These are phyloP conservation scores for Chalciporus piperatoides DNA, from an alignment of 1,284 basidiomycete genomes.

Conservation along the genomic window DNA sequence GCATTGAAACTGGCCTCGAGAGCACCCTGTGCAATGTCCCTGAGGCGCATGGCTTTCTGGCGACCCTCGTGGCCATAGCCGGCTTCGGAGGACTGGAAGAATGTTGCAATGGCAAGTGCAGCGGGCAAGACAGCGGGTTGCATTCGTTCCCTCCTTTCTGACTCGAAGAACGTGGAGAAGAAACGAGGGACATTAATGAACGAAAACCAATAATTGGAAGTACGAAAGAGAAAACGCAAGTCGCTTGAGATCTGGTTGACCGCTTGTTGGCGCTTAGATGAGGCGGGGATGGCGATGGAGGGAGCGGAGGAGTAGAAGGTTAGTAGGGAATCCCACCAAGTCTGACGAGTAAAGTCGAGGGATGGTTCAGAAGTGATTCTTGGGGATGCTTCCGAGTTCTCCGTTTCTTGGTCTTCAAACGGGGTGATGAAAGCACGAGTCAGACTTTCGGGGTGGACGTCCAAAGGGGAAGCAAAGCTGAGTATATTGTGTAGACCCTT, in stretches of 20 bases:
- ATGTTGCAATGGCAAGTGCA: conserved; percentile 62
- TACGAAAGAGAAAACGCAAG: conserved; percentile 60
- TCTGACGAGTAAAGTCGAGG: conserved; percentile 60
- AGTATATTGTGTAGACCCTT: conserved; percentile 20
- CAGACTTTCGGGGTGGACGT: conserved; percentile 1
- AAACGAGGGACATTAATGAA: conserved; percentile 70
- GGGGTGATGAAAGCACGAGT: conserved; percentile 9
- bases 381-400: conserved; percentile 21
- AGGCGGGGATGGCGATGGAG: conserved; percentile 34
- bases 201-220: conserved; percentile 67
- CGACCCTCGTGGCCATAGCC: conserved; percentile 48
- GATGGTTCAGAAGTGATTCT: conserved; percentile 51
- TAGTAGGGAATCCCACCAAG: conserved; percentile 74
- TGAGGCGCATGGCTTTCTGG: conserved; percentile 51
- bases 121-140: conserved; percentile 66
- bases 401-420: conserved; percentile 33
- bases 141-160: conserved; percentile 48
- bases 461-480: conserved; percentile 5
- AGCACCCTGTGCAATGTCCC: conserved; percentile 65
- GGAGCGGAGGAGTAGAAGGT: conserved; percentile 45
- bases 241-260: conserved; percentile 49
- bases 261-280: conserved; percentile 44
- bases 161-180: conserved; percentile 55
- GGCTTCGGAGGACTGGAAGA: conserved; percentile 65
- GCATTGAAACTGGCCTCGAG: conserved; percentile 67